Evolutionary conservation across 2,329 filamentous ascomycete species (phyloP), one percentile per base, ranked within the genome.

Genomic region (Nemania serpens): DNA sequence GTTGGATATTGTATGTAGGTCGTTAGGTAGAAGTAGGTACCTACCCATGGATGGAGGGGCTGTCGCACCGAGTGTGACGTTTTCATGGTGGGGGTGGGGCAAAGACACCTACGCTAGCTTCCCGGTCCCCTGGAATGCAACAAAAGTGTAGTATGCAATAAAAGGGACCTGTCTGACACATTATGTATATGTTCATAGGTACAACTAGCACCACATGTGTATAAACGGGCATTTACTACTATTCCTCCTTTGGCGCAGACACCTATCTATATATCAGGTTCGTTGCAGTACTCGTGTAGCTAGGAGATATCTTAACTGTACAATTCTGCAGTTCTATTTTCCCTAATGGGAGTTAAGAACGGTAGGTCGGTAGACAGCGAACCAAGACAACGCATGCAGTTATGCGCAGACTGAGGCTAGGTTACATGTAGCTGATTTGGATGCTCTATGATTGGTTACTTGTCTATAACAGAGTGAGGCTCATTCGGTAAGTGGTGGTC

Each of bases 11-110:
- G 3, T 29, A 29, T 29, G 25, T 29, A 29, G 25, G n/a, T n/a
- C n/a, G n/a, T n/a, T 29, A 29, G 25, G 7, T 29, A 7, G 25
- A 29, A 7, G 25, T 29, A 29, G 7, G 25, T n/a, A n/a, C n/a
- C 4, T 29, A 29, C 7, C 25, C 25, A 29, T 39, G 3, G 5
- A 49, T 61, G 55, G 63, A 65, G 61, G 63, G 63, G 58, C 55
- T 56, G 29, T 55, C n/a, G 36, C 42, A 51, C 41, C 48, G 55
- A 43, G 47, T 48, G 25, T n/a, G 53, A 54, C 10, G 22, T 54
- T 29, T 29, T 54, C 46, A 64, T 62, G 29, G 63, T 59, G 63
- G 63, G 63, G 63, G 63, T 51, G 58, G 63, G 60, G 57, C 52
- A 5, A 12, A n/a, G 18, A 10, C 15, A 42, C 10, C 5, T 17